Evolutionary conservation across 805 yeast species (phyloP).

Genomic region (Metschnikowia dekortorum): DNA sequence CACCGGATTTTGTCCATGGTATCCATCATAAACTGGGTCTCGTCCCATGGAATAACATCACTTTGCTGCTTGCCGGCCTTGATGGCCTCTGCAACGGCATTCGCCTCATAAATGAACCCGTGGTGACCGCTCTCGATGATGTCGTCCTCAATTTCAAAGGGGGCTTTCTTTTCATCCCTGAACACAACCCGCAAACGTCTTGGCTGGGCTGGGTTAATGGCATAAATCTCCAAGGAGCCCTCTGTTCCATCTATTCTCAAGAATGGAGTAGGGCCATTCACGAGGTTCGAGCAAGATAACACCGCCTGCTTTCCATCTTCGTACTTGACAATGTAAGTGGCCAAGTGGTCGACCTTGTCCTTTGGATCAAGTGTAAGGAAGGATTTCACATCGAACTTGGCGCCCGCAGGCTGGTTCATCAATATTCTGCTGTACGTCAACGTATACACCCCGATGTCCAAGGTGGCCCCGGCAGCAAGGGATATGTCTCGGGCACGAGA

Average conservation of each 20-base stretch:
- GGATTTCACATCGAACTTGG: slow-evolving; percentile 26
- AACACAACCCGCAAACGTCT: slow-evolving; percentile 29
- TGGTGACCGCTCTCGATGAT: slow-evolving; percentile 26
- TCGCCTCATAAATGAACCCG: slow-evolving; percentile 56
- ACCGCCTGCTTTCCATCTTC: slow-evolving; percentile 41
- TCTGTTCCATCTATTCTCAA: slow-evolving; percentile 33
- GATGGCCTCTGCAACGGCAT: slow-evolving; percentile 47
- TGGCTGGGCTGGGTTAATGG: slow-evolving; percentile 32
- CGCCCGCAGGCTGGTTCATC: slow-evolving; percentile 26
- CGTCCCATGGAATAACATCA: slow-evolving; percentile 38
- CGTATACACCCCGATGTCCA: slow-evolving; percentile 53
- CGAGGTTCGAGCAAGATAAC: slow-evolving; percentile 26
- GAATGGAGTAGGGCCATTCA: slow-evolving; percentile 25
- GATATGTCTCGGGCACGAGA: slow-evolving; percentile 37
- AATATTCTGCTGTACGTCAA: slow-evolving; percentile 43
- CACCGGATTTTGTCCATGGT: slow-evolving; percentile 46
- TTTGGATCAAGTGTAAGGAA: slow-evolving; percentile 29
- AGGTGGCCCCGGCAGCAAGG: slow-evolving; percentile 54
- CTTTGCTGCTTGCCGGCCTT: slow-evolving; percentile 35
- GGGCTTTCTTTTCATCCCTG: slow-evolving; percentile 19
- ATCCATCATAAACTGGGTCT: slow-evolving; percentile 44
- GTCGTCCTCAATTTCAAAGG: slow-evolving; percentile 28
- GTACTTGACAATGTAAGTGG: slow-evolving; percentile 35
- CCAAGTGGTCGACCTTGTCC: slow-evolving; percentile 41
- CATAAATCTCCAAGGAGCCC: slow-evolving; percentile 28